phyloP scores from a whole-genome alignment of 257 asterid genomes.

The Solanum corneliomulleri region DNA sequence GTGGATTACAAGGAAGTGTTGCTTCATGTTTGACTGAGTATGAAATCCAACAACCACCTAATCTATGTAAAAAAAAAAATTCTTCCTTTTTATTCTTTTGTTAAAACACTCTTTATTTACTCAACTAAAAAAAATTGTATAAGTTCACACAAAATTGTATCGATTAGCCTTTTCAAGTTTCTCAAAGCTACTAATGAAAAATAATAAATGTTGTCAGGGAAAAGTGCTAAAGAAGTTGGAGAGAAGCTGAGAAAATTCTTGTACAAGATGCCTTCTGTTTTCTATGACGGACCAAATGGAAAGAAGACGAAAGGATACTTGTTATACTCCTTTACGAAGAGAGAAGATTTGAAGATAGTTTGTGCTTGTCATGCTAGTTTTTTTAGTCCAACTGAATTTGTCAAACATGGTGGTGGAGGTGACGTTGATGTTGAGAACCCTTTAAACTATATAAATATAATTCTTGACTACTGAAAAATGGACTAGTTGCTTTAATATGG shows the following conservation, averaged over 20 bases:
- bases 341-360: constrained; percentile 58
- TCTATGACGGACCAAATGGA: constrained; percentile 38
- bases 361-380: constrained; percentile 74
- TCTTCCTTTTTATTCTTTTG: too few species aligned
- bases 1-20: constrained; percentile 35
- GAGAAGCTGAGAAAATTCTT: constrained; percentile 9
- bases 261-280: constrained; percentile 45
- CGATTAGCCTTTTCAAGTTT: too few species aligned
- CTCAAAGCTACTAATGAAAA: background rate
- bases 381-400: constrained; percentile 61
- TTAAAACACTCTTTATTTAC: too few species aligned
- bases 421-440: constrained; percentile 63
- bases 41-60: constrained; percentile 10
- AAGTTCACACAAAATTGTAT: background rate
- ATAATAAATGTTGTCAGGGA: background rate
- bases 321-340: constrained; percentile 39
- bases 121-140: background rate
- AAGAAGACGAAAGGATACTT: constrained; percentile 43
- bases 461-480: constrained; percentile 7
- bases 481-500: background rate
- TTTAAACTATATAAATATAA: constrained; percentile 34
- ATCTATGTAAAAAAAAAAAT: too few species aligned
- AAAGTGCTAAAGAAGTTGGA: background rate
- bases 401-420: constrained; percentile 63
- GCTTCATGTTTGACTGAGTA: constrained; percentile 38